Evolutionary conservation across 257 asterid genomes (phyloP).

Genomic region (Primulina tabacum): DNA sequence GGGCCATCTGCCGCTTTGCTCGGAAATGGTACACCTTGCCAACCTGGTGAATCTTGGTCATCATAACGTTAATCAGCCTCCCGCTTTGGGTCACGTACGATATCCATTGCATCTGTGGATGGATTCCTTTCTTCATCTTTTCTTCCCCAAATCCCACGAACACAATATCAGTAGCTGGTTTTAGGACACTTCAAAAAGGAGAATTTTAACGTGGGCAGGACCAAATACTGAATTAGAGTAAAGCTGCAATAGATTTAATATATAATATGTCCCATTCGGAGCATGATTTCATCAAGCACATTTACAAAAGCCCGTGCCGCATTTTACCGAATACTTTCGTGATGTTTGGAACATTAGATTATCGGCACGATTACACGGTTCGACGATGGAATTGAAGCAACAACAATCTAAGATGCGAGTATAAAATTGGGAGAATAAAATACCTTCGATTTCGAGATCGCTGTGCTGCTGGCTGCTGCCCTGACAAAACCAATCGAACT

Average conservation of each 20-base stretch:
- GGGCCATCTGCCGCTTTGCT: conserved; percentile 67
- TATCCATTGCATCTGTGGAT: conserved; percentile 80
- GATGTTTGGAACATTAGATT: too few relatives aligned
- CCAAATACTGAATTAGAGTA: too few relatives aligned
- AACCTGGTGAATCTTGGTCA: conserved; percentile 63
- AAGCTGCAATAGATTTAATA: background rate
- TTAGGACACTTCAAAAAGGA: background rate
- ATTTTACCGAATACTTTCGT: background rate
- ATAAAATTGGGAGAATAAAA: too few relatives aligned
- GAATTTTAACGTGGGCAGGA: background rate
- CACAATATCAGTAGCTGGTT: background rate
- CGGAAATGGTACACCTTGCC: conserved; percentile 75
- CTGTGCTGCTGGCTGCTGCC: too few relatives aligned
- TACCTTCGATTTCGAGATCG: too few relatives aligned
- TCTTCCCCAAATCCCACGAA: conserved; percentile 18
- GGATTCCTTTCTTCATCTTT: conserved; percentile 78
- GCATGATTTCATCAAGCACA: background rate
- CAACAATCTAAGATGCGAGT: too few relatives aligned
- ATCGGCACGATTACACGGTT: background rate
- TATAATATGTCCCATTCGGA: too few relatives aligned
- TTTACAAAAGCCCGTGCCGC: background rate
- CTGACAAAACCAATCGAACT: too few relatives aligned
- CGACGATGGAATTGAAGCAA: background rate
- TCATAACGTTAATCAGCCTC: conserved; percentile 51
- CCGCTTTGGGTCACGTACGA: conserved; percentile 81